Evolutionary conservation across 306 rosid genomes (phyloP).

Genomic region (Luffa aegyptiaca): DNA sequence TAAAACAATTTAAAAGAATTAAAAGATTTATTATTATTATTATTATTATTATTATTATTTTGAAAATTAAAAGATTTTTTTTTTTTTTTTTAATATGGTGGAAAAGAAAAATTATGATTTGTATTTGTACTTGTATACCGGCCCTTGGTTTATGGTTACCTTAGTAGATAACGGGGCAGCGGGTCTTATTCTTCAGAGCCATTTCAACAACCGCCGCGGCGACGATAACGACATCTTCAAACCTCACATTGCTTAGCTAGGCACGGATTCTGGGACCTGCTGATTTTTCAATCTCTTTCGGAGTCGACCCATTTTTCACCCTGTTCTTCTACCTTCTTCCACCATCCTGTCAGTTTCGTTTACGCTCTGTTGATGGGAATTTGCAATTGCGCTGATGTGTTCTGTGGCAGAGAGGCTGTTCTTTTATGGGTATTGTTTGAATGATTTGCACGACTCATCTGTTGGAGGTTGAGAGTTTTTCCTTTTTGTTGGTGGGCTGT

Average conservation of each 20-base stretch:
- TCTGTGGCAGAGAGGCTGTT: not conserved
- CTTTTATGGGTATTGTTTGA: not conserved
- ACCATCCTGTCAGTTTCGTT: not conserved
- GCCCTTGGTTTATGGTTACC: not conserved
- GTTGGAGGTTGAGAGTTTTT: not conserved
- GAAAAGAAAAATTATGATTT: not conserved
- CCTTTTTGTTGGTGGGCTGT: slow-evolving; percentile 2
- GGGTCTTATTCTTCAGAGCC: not conserved
- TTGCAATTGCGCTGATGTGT: not conserved
- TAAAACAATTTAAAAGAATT: too few species aligned
- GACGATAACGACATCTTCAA: slow-evolving; percentile 2
- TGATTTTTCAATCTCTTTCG: not conserved
- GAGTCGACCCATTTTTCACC: not conserved
- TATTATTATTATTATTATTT: too few species aligned
- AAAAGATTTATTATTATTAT: too few species aligned
- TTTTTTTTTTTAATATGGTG: not conserved
- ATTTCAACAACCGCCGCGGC: slow-evolving; percentile 4
- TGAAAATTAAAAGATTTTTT: too few species aligned
- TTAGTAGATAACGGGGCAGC: slow-evolving; percentile 8
- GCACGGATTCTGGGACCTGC: not conserved
- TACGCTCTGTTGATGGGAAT: not conserved
- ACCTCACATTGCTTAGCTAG: not conserved
- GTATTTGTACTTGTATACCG: not conserved
- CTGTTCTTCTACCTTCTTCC: not conserved
- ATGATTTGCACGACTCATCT: not conserved